Base-by-base conservation (phyloP, 2,329 filamentous ascomycete genomes). In the Fusarium anthophilum region DNA sequence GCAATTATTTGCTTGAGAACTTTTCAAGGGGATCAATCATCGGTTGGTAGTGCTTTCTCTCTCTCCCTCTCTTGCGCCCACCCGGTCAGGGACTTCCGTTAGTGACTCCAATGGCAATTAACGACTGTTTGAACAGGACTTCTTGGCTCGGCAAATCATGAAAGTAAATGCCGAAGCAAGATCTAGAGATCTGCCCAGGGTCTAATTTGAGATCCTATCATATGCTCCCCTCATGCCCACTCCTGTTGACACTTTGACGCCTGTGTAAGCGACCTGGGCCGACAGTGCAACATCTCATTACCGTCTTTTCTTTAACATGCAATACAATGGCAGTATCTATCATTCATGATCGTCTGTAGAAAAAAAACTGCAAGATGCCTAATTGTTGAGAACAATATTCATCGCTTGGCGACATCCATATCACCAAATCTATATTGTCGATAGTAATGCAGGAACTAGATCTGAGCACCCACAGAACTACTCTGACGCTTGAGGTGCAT, bases 201-300 rank as follows among this genome's bases (percentile, higher is more conserved):
- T 45, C 37, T 30, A 26, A 22, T 39, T 44, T 28, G 24, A 56
- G 58, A 30, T 59, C n/a, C 38, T 47, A 53, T 58, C 30, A 30
- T 41, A 38, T 32, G 24, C 41, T 54, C 12, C 48, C 43, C 32
- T 47, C 20, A 45, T 56, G 44, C 39, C 51, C 58, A 69, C 66
- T 64, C 66, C 58, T 47, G 58, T 43, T 69, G 55, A 28, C 50
- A 35, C 43, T 37, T 53, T 51, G 38, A 48, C 26, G 43, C 38
- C 47, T 38, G 63, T 54, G 56, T 53, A 69, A 69, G 66, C 66
- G 65, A 69, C 64, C 32, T 63, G 57, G 56, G 43, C 32, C 65
- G 63, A 24, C 22, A 61, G 24, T 43, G 26, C 30, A 28, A 54
- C 51, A 58, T 32, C 48, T 47, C 44, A 32, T 45, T 37, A 58